These are phyloP conservation scores for Eimeria sp. DNA, from an alignment of 169 alveolate species.

Conservation along the genomic window DNA sequence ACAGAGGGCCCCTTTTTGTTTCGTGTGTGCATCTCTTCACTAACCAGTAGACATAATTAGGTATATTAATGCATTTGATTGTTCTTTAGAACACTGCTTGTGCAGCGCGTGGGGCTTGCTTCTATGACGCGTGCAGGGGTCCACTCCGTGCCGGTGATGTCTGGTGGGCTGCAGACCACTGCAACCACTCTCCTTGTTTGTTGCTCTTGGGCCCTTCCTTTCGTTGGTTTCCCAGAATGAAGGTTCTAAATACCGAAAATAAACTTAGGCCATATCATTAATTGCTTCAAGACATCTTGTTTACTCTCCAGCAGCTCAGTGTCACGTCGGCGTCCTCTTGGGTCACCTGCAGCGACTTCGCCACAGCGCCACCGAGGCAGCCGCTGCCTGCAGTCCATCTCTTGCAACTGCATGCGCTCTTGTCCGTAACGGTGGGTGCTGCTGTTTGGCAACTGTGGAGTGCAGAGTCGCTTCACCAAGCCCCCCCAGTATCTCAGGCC, in stretches of 20 bases:
- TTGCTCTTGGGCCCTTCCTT: neutral
- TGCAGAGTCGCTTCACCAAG: neutral
- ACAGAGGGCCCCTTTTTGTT: neutral
- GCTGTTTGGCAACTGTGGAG: neutral
- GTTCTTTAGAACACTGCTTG: too few relatives aligned
- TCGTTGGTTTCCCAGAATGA: neutral
- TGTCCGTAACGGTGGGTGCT: neutral
- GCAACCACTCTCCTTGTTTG: neutral
- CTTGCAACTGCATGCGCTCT: neutral
- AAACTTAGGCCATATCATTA: neutral
- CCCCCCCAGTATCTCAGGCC: neutral
- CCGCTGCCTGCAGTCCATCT: neutral
- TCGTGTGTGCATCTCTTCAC: neutral
- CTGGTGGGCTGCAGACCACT: too few relatives aligned
- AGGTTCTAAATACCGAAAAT: neutral
- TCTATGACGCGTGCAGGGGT: too few relatives aligned
- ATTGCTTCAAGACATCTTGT: neutral
- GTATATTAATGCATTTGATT: too few relatives aligned
- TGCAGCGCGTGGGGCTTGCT: too few relatives aligned
- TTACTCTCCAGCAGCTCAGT: too few relatives aligned
- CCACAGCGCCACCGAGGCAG: neutral
- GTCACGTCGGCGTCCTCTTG: neutral
- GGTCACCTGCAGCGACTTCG: neutral
- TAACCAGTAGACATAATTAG: neutral
- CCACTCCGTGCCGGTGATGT: too few relatives aligned